Base-by-base conservation (phyloP, 2,329 filamentous ascomycete species). In the Aspergillus eucalypticola region DNA sequence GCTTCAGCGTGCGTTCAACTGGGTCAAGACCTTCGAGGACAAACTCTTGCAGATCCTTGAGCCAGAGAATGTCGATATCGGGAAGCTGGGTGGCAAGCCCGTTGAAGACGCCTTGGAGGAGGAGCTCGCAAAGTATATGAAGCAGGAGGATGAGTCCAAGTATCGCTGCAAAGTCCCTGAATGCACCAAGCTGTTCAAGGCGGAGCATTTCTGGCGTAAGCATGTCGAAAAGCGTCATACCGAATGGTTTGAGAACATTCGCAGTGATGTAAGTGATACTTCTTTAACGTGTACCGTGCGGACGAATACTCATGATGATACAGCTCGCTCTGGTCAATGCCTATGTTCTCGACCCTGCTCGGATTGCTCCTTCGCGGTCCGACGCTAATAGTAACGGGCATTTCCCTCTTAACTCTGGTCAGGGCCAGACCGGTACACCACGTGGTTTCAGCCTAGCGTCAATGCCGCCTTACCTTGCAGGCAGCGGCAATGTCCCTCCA, bases 21-120 rank as follows among this genome's bases (percentile, higher is more conserved):
- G 96, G 95, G 96, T 99, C 61, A 96, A 90, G 81, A 98, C 95
- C 0, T 99, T 96, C 70, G 95, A 99, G 73, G 95, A 99, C 72
- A 99, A 99, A 79, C 84, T 99, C 54, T 82, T 91, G 73, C 93
- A 97, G 74, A 90, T 98, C 50, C 83, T 99, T 13, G 94, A 98
- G 66, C 95, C 95, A 0, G 91, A 95, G 57, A 88, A 88, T 53
- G 90, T 90, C 23, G 92, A 98, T 71, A 82, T 98, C 44, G 88
- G 88, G 74, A 98, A 97, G 78, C 85, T 98, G 25, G 95, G 96
- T 53, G 95, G 95, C 17, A 93, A 92, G 73, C 86, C 90, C 1
- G 80, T 92, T 0, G 92, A 97, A 3, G 92, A 97, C 65, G 92
- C 91, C 1, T 72, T 97, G 6, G 88, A 92, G 64, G 92, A 96